phyloP scores from a whole-genome alignment of 1,284 basidiomycete species.

The Chondrostereum purpureum region DNA sequence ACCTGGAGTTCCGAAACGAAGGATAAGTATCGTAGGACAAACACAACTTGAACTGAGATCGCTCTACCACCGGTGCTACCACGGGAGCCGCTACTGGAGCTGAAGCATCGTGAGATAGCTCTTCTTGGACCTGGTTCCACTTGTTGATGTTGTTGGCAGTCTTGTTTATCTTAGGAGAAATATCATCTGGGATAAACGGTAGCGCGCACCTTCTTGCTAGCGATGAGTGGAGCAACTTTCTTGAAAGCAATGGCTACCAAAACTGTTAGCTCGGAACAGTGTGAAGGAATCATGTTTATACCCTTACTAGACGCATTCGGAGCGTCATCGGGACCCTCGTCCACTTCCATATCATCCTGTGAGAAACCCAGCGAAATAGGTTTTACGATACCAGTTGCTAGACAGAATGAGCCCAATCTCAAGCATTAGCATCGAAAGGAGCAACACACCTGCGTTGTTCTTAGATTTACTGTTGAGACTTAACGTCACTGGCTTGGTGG shows the following conservation, averaged over 20 bases:
- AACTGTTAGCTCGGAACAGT: constrained; percentile 7
- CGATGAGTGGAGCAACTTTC: constrained; percentile 77
- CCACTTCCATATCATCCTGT: constrained; percentile 35
- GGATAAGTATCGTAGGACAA: too few relatives aligned
- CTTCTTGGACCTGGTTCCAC: constrained; percentile 91
- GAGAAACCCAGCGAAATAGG: constrained; percentile 52
- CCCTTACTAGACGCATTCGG: constrained; percentile 47
- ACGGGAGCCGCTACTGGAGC: constrained; percentile 29
- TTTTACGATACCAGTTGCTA: constrained; percentile 25
- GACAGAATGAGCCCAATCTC: constrained; percentile 2
- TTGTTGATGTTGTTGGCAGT: constrained; percentile 86
- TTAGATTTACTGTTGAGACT: constrained; percentile 57
- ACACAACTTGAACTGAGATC: too few relatives aligned
- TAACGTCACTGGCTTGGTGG: constrained; percentile 71
- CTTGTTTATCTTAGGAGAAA: constrained; percentile 38
- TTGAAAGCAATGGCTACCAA: constrained; percentile 53
- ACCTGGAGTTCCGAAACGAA: too few relatives aligned
- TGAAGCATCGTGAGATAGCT: constrained; percentile 47
- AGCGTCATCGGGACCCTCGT: constrained; percentile 35
- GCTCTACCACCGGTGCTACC: too few relatives aligned
- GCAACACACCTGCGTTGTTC: constrained; percentile 26
- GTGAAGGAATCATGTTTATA: constrained; percentile 26
- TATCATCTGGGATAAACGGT: not conserved
- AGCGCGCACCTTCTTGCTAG: constrained; percentile 77
- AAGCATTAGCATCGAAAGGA: constrained; percentile 7